Conservation (phyloP, 106 monocot species). For the Allium fistulosum region DNA sequence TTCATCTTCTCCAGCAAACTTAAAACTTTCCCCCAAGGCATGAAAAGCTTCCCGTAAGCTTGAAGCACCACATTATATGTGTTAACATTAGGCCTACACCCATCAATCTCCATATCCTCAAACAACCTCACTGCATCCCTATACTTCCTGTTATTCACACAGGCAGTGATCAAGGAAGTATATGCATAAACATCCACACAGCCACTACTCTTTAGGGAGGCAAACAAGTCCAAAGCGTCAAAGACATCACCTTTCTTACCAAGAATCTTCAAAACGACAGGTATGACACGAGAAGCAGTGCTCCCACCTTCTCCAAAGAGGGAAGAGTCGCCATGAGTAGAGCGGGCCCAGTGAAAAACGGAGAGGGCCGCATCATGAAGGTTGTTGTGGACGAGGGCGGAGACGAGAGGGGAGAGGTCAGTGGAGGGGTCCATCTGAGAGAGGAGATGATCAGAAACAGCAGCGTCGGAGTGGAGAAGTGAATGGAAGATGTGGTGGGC, state of each 20-base stretch:
- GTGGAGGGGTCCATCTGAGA: not conserved
- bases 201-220: conserved; percentile 17
- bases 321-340: conserved; percentile 22
- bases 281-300: conserved; percentile 22
- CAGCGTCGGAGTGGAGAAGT: conserved; percentile 10
- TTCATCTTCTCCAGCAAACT: conserved; percentile 61
- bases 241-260: conserved; percentile 37
- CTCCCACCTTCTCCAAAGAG: conserved; percentile 13
- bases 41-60: conserved; percentile 56
- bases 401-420: conserved; percentile 6
- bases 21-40: conserved; percentile 64
- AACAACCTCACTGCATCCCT: conserved; percentile 64
- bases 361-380: conserved; percentile 32
- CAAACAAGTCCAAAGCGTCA: conserved; percentile 19
- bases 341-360: conserved; percentile 49
- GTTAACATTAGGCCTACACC: conserved; percentile 51
- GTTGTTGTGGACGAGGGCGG: conserved; percentile 40
- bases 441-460: conserved; percentile 4
- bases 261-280: conserved; percentile 53
- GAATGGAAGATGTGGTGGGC: conserved; percentile 24
- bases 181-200: conserved; percentile 60
- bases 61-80: conserved; percentile 92
- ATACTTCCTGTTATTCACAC: conserved; percentile 33
- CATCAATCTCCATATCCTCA: conserved; percentile 44
- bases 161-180: conserved; percentile 73